Percentiles rank a stretch among this genome's conserved stretches.
phyloP scores from a whole-genome alignment of 768 basidiomycete species.

The Cantharellus anzutake region DNA sequence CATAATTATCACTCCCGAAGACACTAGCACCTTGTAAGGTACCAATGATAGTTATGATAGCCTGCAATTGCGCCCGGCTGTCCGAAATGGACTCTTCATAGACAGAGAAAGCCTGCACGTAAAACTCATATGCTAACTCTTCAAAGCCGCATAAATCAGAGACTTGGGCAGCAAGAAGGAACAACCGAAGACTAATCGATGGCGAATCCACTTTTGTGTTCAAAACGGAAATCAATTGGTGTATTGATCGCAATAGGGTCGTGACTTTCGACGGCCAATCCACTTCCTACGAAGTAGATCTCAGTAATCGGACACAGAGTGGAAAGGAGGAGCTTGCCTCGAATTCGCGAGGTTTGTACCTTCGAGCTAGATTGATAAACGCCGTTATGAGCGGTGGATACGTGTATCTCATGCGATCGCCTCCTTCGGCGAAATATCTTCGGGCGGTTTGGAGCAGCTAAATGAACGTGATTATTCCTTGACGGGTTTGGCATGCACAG shows the following conservation, averaged over 20 bases:
- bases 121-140: slow-evolving; percentile 92
- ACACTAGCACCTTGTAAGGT: slow-evolving; percentile 76
- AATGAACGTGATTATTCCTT: not conserved
- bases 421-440: slow-evolving; percentile 75
- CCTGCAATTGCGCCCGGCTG: slow-evolving; percentile 84
- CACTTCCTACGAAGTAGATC: slow-evolving; percentile 32
- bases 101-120: slow-evolving; percentile 92
- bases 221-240: slow-evolving; percentile 83
- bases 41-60: slow-evolving; percentile 90
- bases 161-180: slow-evolving; percentile 89
- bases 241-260: slow-evolving; percentile 83
- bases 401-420: slow-evolving; percentile 89
- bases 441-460: slow-evolving; percentile 85
- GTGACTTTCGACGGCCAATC: slow-evolving; percentile 78
- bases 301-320: not conserved
- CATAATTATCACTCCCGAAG: slow-evolving; percentile 91
- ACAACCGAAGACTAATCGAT: slow-evolving; percentile 71
- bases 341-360: slow-evolving; percentile 72
- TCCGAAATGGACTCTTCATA: slow-evolving; percentile 98
- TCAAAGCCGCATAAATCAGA: slow-evolving; percentile 90
- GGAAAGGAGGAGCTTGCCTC: slow-evolving; percentile 22
- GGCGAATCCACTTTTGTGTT: slow-evolving; percentile 87
- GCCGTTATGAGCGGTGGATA: slow-evolving; percentile 93
- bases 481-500: not conserved
- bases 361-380: slow-evolving; percentile 77